Conservation (phyloP, 2,329 filamentous ascomycete species). For the Pestalotiopsis sp. region DNA sequence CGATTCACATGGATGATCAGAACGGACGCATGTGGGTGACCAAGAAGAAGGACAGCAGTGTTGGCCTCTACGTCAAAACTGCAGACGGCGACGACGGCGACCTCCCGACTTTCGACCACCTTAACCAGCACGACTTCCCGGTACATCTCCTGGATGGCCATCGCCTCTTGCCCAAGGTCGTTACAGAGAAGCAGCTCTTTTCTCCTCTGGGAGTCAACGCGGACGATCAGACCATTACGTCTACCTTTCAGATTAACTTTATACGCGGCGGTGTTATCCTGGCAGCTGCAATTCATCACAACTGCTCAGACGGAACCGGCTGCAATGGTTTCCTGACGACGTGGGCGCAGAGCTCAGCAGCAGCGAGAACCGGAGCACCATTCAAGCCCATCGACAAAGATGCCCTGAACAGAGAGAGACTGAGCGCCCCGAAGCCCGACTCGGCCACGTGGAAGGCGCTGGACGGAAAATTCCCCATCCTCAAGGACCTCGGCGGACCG, state of each 20-base stretch:
- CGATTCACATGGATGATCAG: constrained; percentile 15
- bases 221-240: constrained; percentile 13
- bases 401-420: neutral
- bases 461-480: constrained; percentile 7
- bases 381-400: constrained; percentile 10
- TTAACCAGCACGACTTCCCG: constrained; percentile 17
- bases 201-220: constrained; percentile 15
- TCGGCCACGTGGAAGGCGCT: constrained; percentile 10
- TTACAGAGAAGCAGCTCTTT: constrained; percentile 16
- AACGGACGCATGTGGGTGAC: constrained; percentile 20
- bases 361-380: constrained; percentile 16
- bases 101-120: neutral
- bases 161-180: constrained; percentile 14
- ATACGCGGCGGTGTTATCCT: constrained; percentile 29
- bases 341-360: constrained; percentile 26
- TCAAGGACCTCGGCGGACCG: constrained; percentile 18
- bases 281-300: constrained; percentile 27
- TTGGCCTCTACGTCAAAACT: constrained; percentile 18
- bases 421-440: neutral
- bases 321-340: constrained; percentile 27
- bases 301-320: constrained; percentile 24
- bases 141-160: constrained; percentile 12
- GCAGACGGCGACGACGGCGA: constrained; percentile 4
- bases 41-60: constrained; percentile 16
- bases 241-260: constrained; percentile 28